phyloP scores from a whole-genome alignment of 148 eudicot species.

The Rhododendron henanense region DNA sequence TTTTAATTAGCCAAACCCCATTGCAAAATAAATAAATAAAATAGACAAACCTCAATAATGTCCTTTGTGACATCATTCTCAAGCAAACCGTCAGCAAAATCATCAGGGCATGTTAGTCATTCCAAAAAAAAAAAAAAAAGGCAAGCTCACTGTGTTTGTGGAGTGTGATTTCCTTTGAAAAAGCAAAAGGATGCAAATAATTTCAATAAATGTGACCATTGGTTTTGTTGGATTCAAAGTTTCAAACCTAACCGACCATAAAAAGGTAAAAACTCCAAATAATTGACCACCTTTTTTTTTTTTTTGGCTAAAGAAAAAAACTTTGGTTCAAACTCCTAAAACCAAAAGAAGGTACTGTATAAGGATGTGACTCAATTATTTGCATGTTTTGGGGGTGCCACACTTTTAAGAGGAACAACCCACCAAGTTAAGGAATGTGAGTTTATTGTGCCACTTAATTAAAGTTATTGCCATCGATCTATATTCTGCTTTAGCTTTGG shows the following conservation, averaged over 20 bases:
- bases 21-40: neutral
- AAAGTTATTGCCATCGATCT: neutral
- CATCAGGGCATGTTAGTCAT: conserved; percentile 1
- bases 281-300: neutral
- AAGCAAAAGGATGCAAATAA: neutral
- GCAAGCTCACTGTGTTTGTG: neutral
- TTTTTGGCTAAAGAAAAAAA: neutral
- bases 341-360: neutral
- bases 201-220: neutral
- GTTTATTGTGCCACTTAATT: neutral
- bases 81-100: neutral
- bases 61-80: neutral
- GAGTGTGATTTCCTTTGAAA: neutral
- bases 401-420: neutral
- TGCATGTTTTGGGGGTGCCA: neutral
- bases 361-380: neutral
- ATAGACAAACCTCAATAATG: neutral
- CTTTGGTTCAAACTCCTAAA: neutral
- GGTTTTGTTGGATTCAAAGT: neutral
- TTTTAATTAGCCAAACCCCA: neutral
- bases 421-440: neutral
- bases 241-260: neutral
- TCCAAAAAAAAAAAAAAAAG: neutral
- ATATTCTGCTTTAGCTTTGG: neutral
- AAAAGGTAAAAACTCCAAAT: neutral